Base-by-base conservation (phyloP, 169 alveolate species). In the Plasmodium blacklocki region DNA sequence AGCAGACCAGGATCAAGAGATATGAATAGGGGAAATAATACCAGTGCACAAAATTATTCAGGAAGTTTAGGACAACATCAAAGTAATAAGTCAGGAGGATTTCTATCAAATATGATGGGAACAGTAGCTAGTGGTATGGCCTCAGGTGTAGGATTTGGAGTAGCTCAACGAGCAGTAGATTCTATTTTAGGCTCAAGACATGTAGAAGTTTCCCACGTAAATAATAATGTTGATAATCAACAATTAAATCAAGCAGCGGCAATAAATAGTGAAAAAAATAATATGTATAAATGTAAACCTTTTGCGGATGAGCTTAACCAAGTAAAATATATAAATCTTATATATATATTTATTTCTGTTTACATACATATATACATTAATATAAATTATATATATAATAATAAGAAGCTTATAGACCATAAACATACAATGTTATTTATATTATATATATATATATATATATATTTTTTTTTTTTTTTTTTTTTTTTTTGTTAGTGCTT, bases 61-160 rank as follows among this genome's bases (percentile, higher is more conserved):
- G 88, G 87, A 59, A 80, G 66, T 39, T 58, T 67, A 32, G 39
- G 71, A 75, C 91, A 83, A 39, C 92, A 78, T 1, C 78, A 64
- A 18, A 63, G 52, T 26, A 64, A 43, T 15, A 60, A 66, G 23
- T 62, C 75, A 21, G 73, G 85, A 21, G 93, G 93, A 14, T 73
- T 88, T 52, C 1, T 88, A 19, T 74, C 93, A n/a, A 88, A 88
- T 52, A 70, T 88, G 85, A 75, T 75, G 88, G 93, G 93, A 58
- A 86, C 92, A 0, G 92, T 86, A 49, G 92, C 92, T 29, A 86
- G 88, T 21, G 93, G 93, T 63, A 74, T 88, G 93, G 89, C 93
- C 5, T 88, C 93, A 43, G 93, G 93, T 49, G 89, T 88, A 32
- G 93, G 93, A 21, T 88, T 88, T 73, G 93, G 93, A 67, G 73